Evolutionary conservation across 768 basidiomycete species (phyloP).

Genomic region (Fomitopsis serialis): DNA sequence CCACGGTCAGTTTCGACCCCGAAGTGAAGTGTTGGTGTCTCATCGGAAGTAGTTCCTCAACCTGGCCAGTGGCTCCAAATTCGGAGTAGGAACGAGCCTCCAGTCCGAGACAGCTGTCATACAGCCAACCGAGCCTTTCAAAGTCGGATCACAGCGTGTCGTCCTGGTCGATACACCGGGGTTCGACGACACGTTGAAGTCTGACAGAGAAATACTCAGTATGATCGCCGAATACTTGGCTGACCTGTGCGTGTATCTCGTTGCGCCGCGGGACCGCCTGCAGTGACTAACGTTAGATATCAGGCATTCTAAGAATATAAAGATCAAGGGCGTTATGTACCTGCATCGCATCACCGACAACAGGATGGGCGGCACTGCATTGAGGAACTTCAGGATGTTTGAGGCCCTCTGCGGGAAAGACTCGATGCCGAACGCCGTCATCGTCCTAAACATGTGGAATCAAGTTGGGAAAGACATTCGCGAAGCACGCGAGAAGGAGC

Average conservation of each 20-base stretch:
- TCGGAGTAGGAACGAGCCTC: conserved; percentile 40
- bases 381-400: conserved; percentile 20
- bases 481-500: conserved; percentile 11
- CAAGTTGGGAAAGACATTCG: conserved; percentile 9
- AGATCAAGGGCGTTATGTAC: conserved; percentile 21
- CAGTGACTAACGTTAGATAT: conserved; percentile 8
- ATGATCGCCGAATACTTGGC: conserved; percentile 10
- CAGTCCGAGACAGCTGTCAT: conserved; percentile 48
- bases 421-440: conserved; percentile 20
- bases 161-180: conserved; percentile 55
- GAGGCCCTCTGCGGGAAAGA: conserved; percentile 19
- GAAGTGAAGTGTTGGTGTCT: not conserved
- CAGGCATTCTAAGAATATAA: conserved; percentile 11
- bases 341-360: conserved; percentile 22
- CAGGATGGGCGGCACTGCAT: conserved; percentile 16
- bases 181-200: conserved; percentile 46
- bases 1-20: conserved; percentile 12
- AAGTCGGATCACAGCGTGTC: conserved; percentile 35
- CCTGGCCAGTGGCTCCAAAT: conserved; percentile 40
- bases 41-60: conserved; percentile 43
- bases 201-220: conserved; percentile 13
- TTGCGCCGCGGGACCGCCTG: not conserved
- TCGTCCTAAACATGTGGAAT: conserved; percentile 27
- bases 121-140: conserved; percentile 37
- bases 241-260: conserved; percentile 3